These are phyloP conservation scores for Colletotrichum viniferum DNA, from an alignment of 2,329 filamentous ascomycete species.

Conservation along the genomic window DNA sequence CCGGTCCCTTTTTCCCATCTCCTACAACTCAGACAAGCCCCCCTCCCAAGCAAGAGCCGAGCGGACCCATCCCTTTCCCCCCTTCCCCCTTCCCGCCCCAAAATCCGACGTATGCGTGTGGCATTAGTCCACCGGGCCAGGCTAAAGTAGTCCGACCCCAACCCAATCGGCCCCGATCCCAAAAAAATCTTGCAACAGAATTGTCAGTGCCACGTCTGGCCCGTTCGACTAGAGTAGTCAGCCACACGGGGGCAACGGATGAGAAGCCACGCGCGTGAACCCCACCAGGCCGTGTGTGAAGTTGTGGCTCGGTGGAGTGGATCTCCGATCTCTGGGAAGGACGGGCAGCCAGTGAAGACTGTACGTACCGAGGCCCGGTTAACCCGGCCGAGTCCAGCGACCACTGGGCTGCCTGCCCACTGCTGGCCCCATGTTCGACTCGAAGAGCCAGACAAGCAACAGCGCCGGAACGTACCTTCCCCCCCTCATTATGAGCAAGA, in stretches of 20 bases:
- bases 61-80: neutral
- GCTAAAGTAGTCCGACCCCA: neutral
- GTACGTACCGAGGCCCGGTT: slow-evolving; percentile 13
- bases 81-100: neutral
- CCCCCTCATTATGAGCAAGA: neutral
- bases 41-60: neutral
- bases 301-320: slow-evolving; percentile 17
- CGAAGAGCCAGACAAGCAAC: neutral
- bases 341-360: neutral
- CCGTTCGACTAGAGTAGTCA: neutral
- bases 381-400: slow-evolving; percentile 15
- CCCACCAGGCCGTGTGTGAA: neutral
- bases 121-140: neutral
- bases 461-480: neutral
- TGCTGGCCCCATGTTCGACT: neutral
- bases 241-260: neutral
- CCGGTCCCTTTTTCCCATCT: neutral
- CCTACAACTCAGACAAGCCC: neutral
- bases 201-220: neutral
- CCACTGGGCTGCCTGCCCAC: neutral
- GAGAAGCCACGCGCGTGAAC: neutral
- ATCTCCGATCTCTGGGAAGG: neutral
- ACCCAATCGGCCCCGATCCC: neutral
- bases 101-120: neutral
- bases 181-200: neutral